Conservation (phyloP, 1,139 yeast species). For the Diutina neorugosa region DNA sequence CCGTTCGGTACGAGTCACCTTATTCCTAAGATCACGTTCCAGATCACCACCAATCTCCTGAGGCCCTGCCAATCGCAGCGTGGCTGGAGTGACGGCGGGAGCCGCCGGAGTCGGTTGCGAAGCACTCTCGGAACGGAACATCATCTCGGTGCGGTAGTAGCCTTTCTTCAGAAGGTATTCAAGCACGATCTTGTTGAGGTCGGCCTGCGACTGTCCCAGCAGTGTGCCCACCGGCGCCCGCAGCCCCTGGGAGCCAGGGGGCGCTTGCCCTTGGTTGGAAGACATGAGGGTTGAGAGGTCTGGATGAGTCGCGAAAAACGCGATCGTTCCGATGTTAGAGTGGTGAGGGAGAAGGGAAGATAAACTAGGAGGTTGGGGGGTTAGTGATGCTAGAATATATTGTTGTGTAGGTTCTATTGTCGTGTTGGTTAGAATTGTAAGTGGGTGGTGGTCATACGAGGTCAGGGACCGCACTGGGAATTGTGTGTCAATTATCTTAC, state of each 20-base stretch:
- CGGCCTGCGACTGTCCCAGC: constrained; percentile 46
- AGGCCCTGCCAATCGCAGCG: constrained; percentile 31
- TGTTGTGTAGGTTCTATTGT: too few relatives aligned
- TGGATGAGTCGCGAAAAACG: background rate
- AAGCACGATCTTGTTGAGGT: constrained; percentile 77
- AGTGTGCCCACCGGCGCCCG: background rate
- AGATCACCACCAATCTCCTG: constrained; percentile 10
- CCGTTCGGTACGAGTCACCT: constrained; percentile 9
- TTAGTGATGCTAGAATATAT: too few relatives aligned
- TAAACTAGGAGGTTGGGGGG: too few relatives aligned
- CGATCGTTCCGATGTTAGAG: background rate
- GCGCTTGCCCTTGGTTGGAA: background rate
- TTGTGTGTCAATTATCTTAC: too few relatives aligned
- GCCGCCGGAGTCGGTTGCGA: constrained; percentile 48
- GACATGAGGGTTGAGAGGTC: background rate
- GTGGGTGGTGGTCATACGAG: too few relatives aligned
- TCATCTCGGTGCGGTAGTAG: constrained; percentile 86
- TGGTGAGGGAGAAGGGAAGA: too few relatives aligned
- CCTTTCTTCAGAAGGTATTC: constrained; percentile 92
- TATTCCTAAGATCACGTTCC: background rate
- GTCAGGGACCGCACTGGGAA: too few relatives aligned
- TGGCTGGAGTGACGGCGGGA: constrained; percentile 34
- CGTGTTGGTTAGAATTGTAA: too few relatives aligned
- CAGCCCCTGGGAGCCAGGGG: background rate
- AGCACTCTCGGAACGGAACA: constrained; percentile 80